A percentile compares a stretch with the other conserved stretches of the same genome.
These are phyloP conservation scores for Fusarium chaquense DNA, from an alignment of 2,329 filamentous ascomycete genomes.

Conservation along the genomic window DNA sequence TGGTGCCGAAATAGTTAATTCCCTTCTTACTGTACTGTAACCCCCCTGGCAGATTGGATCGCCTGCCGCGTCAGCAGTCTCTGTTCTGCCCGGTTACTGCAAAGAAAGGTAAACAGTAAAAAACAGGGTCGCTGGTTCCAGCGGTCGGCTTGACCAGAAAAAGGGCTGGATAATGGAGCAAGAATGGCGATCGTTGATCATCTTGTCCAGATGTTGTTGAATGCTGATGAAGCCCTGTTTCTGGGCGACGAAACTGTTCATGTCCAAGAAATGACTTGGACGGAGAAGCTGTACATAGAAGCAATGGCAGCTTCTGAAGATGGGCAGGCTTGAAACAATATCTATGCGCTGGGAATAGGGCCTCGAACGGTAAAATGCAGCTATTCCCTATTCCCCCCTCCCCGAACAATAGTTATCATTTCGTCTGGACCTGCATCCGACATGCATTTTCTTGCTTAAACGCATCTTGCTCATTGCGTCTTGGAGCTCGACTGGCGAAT, in stretches of 20 bases:
- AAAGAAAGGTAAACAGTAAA: slow-evolving; percentile 22
- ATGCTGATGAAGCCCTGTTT: slow-evolving; percentile 10
- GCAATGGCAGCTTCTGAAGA: background rate
- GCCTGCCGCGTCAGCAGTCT: slow-evolving; percentile 41
- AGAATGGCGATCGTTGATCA: slow-evolving; percentile 20
- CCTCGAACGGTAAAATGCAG: slow-evolving; percentile 5
- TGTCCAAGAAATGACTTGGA: slow-evolving; percentile 17
- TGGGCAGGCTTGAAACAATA: background rate
- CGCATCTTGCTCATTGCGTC: background rate
- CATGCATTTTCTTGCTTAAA: background rate
- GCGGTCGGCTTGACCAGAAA: slow-evolving; percentile 33
- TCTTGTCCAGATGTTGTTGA: slow-evolving; percentile 11
- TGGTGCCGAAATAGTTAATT: slow-evolving; percentile 18
- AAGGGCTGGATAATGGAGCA: slow-evolving; percentile 9
- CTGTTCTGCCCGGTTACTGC: slow-evolving; percentile 15
- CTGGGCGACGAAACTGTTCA: slow-evolving; percentile 6
- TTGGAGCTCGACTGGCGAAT: slow-evolving; percentile 14
- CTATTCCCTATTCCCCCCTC: background rate
- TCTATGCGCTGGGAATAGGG: background rate
- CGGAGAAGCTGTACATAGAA: background rate
- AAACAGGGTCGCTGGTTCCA: slow-evolving; percentile 19
- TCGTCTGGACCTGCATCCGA: slow-evolving; percentile 4
- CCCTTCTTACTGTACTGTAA: slow-evolving; percentile 8
- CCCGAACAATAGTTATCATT: background rate
- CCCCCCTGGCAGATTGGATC: slow-evolving; percentile 28